Evolutionary conservation across 2,329 filamentous ascomycete species (phyloP).

Genomic region (Corynespora cassiicola): DNA sequence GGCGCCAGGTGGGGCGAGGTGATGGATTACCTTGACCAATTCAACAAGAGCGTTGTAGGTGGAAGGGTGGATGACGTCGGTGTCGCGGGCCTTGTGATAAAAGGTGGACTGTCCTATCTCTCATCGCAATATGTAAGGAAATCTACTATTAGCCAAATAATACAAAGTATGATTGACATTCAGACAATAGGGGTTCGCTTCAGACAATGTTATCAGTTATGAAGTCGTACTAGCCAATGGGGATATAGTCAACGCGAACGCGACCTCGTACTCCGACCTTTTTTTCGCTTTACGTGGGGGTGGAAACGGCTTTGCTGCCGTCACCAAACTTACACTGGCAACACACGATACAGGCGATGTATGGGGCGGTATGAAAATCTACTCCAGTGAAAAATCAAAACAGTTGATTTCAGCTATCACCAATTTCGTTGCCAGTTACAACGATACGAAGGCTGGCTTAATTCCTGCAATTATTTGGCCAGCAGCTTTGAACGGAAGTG

Average conservation of each 20-base stretch:
- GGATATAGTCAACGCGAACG: slow-evolving; percentile 46
- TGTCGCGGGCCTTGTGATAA: slow-evolving; percentile 30
- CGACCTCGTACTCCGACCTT: slow-evolving; percentile 42
- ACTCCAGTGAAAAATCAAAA: no score
- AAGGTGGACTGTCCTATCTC: slow-evolving; percentile 27
- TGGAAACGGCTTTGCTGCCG: slow-evolving; percentile 46
- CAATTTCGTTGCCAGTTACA: no score
- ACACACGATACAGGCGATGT: no score
- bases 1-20: slow-evolving; percentile 10
- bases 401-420: no score
- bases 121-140: slow-evolving; percentile 16
- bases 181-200: slow-evolving; percentile 50
- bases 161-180: no score
- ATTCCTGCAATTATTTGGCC: no score
- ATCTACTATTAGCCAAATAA: not conserved
- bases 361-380: no score
- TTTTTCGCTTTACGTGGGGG: slow-evolving; percentile 48
- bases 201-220: slow-evolving; percentile 51
- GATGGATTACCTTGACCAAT: slow-evolving; percentile 6
- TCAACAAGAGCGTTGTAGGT: slow-evolving; percentile 11
- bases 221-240: slow-evolving; percentile 53
- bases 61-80: slow-evolving; percentile 17
- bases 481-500: no score
- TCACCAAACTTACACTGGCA: no score
- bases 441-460: no score